These are phyloP conservation scores for Geotrichum phurueaensis DNA, from an alignment of 1,139 yeast species.

Conservation along the genomic window DNA sequence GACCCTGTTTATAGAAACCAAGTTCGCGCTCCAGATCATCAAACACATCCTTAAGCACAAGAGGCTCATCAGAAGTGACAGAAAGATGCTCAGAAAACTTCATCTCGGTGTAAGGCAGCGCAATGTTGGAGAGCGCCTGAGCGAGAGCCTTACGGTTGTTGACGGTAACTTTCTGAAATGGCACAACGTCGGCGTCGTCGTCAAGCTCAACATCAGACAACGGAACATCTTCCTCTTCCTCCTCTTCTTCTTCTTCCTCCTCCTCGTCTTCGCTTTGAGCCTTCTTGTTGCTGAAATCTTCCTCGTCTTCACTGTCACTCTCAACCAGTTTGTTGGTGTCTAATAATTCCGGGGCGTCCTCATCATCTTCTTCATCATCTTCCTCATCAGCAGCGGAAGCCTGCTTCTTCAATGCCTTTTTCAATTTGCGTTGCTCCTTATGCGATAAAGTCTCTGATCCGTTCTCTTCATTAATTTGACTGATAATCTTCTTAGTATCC, in stretches of 20 bases:
- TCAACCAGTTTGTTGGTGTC: slow-evolving; percentile 19
- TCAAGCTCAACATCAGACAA: slow-evolving; percentile 60
- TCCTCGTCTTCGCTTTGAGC: slow-evolving; percentile 29
- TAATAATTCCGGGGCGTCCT: slow-evolving; percentile 15
- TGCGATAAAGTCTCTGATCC: slow-evolving; percentile 22
- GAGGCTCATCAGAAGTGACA: slow-evolving; percentile 52
- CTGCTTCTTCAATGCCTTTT: slow-evolving; percentile 19
- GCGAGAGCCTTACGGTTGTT: slow-evolving; percentile 40
- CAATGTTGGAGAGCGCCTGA: slow-evolving; percentile 32
- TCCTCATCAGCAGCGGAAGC: slow-evolving; percentile 17
- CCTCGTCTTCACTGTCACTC: slow-evolving; percentile 17
- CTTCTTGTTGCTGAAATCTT: slow-evolving; percentile 24
- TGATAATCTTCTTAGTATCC: slow-evolving; percentile 10
- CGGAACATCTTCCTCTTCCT: slow-evolving; percentile 49
- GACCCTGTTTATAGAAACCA: slow-evolving; percentile 85
- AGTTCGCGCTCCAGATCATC: slow-evolving; percentile 89
- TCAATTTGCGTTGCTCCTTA: slow-evolving; percentile 26
- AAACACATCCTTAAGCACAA: slow-evolving; percentile 78
- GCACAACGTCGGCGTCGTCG: slow-evolving; percentile 79
- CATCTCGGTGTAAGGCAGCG: slow-evolving; percentile 42
- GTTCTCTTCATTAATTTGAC: slow-evolving; percentile 1
- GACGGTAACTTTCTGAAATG: slow-evolving; percentile 76
- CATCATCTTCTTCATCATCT: slow-evolving; percentile 18
- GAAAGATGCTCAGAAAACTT: slow-evolving; percentile 82
- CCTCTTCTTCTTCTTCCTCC: slow-evolving; percentile 33